Base-by-base conservation (phyloP, 768 basidiomycete species). In the Leccinum obscurum region DNA sequence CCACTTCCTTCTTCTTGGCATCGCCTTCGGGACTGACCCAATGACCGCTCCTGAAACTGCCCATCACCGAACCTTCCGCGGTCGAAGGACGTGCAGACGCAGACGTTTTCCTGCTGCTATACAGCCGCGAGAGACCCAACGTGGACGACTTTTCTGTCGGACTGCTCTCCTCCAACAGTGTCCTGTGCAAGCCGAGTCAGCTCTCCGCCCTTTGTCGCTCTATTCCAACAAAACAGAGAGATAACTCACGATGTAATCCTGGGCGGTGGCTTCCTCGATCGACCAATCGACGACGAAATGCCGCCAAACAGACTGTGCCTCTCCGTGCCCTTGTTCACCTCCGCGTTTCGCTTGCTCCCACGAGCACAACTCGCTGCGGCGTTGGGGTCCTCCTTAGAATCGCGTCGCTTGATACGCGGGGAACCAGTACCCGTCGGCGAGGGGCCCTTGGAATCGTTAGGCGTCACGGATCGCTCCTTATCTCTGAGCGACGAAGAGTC, bases 291-390 rank as follows among this genome's bases (percentile, higher is more conserved):
- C 1, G 84, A 82, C 11, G 77, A 85, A 3, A 85, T 73, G 20
- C 80, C 81, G 14, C 90, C 91, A 68, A 97, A 96, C 67, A 96
- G 86, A 67, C 93, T 94, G 61, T 91, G 72, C n/a, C 91, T 78
- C 46, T 90, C 88, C 4, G 77, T 67, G 13, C 71, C 68, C 56
- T 77, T 79, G 63, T 74, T 63, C 10, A 65, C 77, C 55, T 89
- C 88, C 15, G 76, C 52, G 60, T 80, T 81, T 62, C 80, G 82
- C 73, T 83, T 87, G 17, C 71, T 61, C 59, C 41, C 41, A 20
- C 83, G 79, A 24, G 77, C 70, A 32, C 80, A 79, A 55, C 80
- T 70, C 56, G 68, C 69, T 52, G 62, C 20, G 57, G 56, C 39
- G 35, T 20, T 57, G 50, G 62, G 44, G 7, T 73, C 76, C 8